Percentiles rank a stretch among this genome's conserved stretches.
These are phyloP conservation scores for Xylaria sp. DNA, from an alignment of 2,329 filamentous ascomycete genomes.

Conservation along the genomic window DNA sequence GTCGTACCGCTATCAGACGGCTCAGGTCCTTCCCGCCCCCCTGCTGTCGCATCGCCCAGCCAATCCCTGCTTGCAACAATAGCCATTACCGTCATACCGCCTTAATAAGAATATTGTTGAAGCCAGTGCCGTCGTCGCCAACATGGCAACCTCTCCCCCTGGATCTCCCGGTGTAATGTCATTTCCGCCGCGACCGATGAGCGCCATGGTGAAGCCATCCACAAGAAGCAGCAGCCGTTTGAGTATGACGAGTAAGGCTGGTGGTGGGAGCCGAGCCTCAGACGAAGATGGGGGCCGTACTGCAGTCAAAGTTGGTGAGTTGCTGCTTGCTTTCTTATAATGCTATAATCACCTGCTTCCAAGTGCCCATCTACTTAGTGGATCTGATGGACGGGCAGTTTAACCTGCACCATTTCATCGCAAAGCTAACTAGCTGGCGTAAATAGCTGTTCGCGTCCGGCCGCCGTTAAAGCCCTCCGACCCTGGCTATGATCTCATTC, in stretches of 20 bases:
- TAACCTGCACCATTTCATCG: background rate
- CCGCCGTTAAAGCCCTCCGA: constrained; percentile 85
- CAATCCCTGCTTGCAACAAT: constrained; percentile 10
- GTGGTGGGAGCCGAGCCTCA: constrained; percentile 80
- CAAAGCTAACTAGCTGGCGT: constrained; percentile 25
- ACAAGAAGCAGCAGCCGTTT: constrained; percentile 82
- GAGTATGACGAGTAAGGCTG: constrained; percentile 82
- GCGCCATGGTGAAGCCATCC: constrained; percentile 79
- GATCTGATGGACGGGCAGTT: background rate
- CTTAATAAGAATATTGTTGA: constrained; percentile 21
- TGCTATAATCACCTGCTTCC: background rate
- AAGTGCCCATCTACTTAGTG: background rate
- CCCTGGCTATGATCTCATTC: constrained; percentile 93
- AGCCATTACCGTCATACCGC: constrained; percentile 4
- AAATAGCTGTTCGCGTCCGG: constrained; percentile 86
- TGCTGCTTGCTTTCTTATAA: constrained; percentile 21
- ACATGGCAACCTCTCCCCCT: constrained; percentile 77
- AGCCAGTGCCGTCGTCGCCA: constrained; percentile 43
- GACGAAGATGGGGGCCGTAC: constrained; percentile 87
- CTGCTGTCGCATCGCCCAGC: constrained; percentile 16
- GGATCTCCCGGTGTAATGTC: constrained; percentile 67
- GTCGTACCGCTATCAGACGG: constrained; percentile 27
- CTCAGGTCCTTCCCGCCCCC: constrained; percentile 20
- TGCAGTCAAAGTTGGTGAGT: constrained; percentile 95
- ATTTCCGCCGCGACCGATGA: constrained; percentile 73